A percentile compares a stretch with the other conserved stretches of the same genome.
These are phyloP conservation scores for Parietichytrium sp. DNA, from an alignment of 108 stramenopile genomes.

Conservation along the genomic window DNA sequence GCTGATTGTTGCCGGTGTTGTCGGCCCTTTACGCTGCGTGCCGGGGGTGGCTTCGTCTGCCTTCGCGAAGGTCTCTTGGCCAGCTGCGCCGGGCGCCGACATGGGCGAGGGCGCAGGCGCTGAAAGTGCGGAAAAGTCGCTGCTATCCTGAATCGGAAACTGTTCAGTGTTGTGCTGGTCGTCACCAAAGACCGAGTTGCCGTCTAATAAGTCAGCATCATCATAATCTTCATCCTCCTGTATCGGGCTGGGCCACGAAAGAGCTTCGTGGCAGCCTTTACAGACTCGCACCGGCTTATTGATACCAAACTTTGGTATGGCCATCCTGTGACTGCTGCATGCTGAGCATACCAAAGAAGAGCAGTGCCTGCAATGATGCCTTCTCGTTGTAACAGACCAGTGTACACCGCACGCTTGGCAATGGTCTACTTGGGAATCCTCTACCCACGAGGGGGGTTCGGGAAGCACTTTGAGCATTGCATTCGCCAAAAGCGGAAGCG, in stretches of 20 bases:
- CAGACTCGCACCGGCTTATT: conserved; percentile 10
- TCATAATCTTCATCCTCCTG: conserved; percentile 11
- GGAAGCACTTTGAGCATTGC: not conserved
- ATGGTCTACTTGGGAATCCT: conserved; percentile 15
- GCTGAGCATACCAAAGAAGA: not conserved
- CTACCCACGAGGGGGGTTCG: not conserved
- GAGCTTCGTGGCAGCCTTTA: conserved; percentile 23
- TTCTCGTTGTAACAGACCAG: not conserved
- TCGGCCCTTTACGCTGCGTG: too few species aligned
- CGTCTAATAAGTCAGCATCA: too few species aligned
- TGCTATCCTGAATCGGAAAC: too few species aligned
- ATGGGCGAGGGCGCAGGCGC: too few species aligned
- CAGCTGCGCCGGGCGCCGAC: too few species aligned
- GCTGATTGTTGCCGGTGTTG: too few species aligned
- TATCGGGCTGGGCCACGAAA: not conserved
- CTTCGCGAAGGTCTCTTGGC: too few species aligned
- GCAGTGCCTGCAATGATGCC: conserved; percentile 18
- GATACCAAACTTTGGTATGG: not conserved
- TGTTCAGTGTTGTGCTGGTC: too few species aligned
- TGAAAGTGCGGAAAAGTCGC: too few species aligned
- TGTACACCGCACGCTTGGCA: not conserved
- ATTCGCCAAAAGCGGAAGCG: not conserved
- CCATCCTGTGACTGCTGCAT: not conserved
- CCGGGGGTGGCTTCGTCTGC: too few species aligned
- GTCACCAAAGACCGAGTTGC: too few species aligned